Conservation (phyloP, 805 yeast species). For the Teunomyces atbi region DNA sequence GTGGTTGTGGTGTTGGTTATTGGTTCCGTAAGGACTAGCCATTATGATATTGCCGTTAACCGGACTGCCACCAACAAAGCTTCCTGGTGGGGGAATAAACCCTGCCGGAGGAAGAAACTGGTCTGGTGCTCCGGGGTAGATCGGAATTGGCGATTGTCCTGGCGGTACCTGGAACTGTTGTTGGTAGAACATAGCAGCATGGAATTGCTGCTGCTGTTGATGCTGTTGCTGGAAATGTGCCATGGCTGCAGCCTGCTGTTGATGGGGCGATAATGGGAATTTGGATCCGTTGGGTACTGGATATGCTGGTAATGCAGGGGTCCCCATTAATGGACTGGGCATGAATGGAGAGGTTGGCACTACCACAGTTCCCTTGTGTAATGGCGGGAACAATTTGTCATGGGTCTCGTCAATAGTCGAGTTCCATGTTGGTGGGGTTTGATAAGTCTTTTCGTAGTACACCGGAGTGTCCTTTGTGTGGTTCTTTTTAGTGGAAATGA, state of each 20-base stretch:
- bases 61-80: conserved; percentile 28
- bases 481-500: conserved; percentile 43
- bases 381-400: conserved; percentile 49
- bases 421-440: conserved; percentile 78
- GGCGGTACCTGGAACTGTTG: conserved; percentile 33
- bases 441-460: conserved; percentile 59
- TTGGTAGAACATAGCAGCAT: conserved; percentile 39
- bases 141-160: conserved; percentile 33
- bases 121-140: conserved; percentile 34
- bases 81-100: conserved; percentile 33
- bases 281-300: conserved; percentile 17
- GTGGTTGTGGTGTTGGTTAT: conserved; percentile 7
- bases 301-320: conserved; percentile 17
- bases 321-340: conserved; percentile 30
- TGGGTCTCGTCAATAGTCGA: conserved; percentile 57
- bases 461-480: conserved; percentile 25
- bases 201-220: conserved; percentile 31
- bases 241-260: conserved; percentile 25
- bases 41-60: conserved; percentile 25
- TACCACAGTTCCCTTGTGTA: conserved; percentile 12
- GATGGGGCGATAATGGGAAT: conserved; percentile 32
- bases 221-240: conserved; percentile 25
- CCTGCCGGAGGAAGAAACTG: conserved; percentile 35
- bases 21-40: conserved; percentile 13
- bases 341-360: conserved; percentile 24